Base-by-base conservation (phyloP, 352 stramenopile genomes). In the Globisporangium carolinianum region DNA sequence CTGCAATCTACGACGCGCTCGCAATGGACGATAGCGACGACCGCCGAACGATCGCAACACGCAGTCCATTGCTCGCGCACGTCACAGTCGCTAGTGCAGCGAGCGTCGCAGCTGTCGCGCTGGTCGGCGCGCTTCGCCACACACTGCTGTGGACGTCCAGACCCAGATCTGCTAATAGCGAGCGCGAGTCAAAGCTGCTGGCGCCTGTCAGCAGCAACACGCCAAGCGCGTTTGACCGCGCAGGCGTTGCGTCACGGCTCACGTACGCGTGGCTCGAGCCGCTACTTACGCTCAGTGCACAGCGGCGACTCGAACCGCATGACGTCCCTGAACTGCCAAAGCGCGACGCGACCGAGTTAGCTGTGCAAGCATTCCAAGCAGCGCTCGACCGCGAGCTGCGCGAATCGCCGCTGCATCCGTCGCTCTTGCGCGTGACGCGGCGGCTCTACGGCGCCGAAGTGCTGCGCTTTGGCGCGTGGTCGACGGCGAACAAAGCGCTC, bases 231-330 rank as follows among this genome's bases (percentile, higher is more conserved):
- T 75, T 90, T 39, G 82, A 92, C 50, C 63, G 57, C 12, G 76
- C 79, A 1, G 69, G 69, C 6, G 75, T 71, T 53, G 43, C 86
- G 38, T 89, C 80, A 14, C 76, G 76, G 14, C 55, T 91, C n/a
- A 76, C 78, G 46, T 91, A 86, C 53, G 36, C 60, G 38, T 92
- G 82, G 80, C 72, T 91, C 45, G 74, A 81, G 14, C 82, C 79
- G 9, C 72, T 91, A 42, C 82, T 94, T 53, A 5, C 48, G 5
- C 57, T 90, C 15, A 75, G 81, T 0, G 68, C 69, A 35, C 47
- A 56, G n/a, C 69, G 76, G 5, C 71, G 82, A n/a, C 62, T 92
- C 5, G 79, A 91, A 51, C 65, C 82, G 43, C 11, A 64, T 5
- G 84, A 92, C 57, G 57, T 92, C 0, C 82, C 84, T 0, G 60